Percentiles rank a stretch among this genome's conserved stretches.
Conservation (phyloP, 768 basidiomycete species). For the Tremella mesenterica region DNA sequence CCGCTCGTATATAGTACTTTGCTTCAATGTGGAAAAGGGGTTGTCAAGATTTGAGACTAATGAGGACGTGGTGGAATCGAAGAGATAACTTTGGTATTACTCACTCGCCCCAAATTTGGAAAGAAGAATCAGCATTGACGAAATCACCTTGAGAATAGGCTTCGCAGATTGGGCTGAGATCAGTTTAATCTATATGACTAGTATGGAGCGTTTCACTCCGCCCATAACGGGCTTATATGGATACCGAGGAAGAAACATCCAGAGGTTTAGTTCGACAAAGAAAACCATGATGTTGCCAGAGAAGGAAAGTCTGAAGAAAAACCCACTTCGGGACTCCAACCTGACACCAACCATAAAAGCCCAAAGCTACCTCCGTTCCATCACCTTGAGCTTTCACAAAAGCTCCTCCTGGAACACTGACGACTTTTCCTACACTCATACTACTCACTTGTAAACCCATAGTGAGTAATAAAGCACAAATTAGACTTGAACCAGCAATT, state of each 20-base stretch:
- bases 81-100: not conserved
- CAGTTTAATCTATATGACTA: not conserved
- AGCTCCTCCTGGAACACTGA: slow-evolving; percentile 13
- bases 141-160: slow-evolving; percentile 13
- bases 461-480: slow-evolving; percentile 19
- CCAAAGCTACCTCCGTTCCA: slow-evolving; percentile 10
- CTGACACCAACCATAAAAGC: slow-evolving; percentile 31
- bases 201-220: too few relatives aligned
- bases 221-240: too few relatives aligned
- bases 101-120: slow-evolving; percentile 11
- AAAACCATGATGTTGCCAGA: too few relatives aligned
- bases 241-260: too few relatives aligned
- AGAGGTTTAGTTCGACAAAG: too few relatives aligned
- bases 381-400: slow-evolving; percentile 13
- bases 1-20: not conserved
- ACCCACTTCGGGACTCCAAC: slow-evolving; percentile 8
- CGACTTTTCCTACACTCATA: slow-evolving; percentile 3
- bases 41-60: too few relatives aligned
- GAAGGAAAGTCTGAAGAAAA: not conserved
- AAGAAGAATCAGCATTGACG: slow-evolving; percentile 4
- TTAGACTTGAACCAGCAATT: slow-evolving; percentile 4
- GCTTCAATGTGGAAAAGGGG: not conserved
- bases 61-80: too few relatives aligned
- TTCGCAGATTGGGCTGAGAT: slow-evolving; percentile 9
- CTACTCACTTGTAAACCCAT: slow-evolving; percentile 5